Base-by-base conservation (phyloP, 345 rosid species). In the Moricandia arvensis region DNA sequence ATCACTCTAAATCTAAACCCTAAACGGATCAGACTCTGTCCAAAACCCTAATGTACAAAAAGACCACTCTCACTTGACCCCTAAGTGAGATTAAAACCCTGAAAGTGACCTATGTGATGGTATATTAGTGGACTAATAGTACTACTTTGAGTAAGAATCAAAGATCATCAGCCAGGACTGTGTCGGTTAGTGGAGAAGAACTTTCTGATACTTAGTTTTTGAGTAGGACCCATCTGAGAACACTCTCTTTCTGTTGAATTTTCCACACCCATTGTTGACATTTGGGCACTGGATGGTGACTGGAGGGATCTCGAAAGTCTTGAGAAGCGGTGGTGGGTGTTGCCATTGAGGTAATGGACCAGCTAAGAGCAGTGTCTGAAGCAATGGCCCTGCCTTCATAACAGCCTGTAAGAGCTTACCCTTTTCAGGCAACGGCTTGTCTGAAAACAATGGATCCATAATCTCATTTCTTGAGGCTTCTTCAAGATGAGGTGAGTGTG, bases 271-370 rank as follows among this genome's bases (percentile, higher is more conserved):
- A 74, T 78, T 83, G 71, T 64, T 84, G 82, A 81, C 83, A 66
- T 77, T 71, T 66, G 83, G 82, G 13, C 82, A 81, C 3, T 78
- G 87, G 4, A 94, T 82, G 59, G 88, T 85, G 18, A 90, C 97
- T 1, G 93, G 96, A 53, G 99, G 99, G 86, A 95, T 95, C 86
- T 89, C 93, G 65, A 93, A 92, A 68, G 93, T 85, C 45, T 90
- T 91, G 0, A 95, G 91, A 26, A 93, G 95, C 43, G 99, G 99
- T 0, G 99, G 99, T 3, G 99, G 99, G 82, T 92, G 90, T 43
- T 86, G 88, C 99, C 99, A 95, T 76, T 95, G 96, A 61, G 99
- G 99, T 51, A 95, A 84, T 33, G 97, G 97, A 30, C 97, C 99
- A 0, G 97, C 99, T 69, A 95, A 82, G 41, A 95, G 96, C 0